A percentile compares a stretch with the other conserved stretches of the same genome.
These are phyloP conservation scores for Blastobotrys apis DNA, from an alignment of 1,139 yeast species.

Conservation along the genomic window DNA sequence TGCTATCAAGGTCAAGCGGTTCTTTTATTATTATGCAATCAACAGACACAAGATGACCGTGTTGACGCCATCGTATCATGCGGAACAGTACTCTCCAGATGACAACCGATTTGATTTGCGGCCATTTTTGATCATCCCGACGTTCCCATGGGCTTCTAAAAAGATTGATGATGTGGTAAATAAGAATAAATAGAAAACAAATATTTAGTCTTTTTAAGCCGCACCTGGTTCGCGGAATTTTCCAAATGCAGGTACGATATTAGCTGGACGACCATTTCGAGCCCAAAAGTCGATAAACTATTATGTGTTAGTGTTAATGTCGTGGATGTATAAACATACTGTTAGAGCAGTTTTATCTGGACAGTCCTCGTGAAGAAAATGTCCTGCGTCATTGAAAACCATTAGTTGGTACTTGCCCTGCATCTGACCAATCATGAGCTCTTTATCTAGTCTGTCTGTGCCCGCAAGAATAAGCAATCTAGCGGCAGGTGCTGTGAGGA, in stretches of 20 bases:
- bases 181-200: conserved; percentile 15
- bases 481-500: conserved; percentile 53
- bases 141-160: conserved; percentile 83
- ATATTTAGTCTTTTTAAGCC: neutral
- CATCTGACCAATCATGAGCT: conserved; percentile 91
- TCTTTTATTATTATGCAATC: conserved; percentile 88
- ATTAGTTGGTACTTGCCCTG: conserved; percentile 84
- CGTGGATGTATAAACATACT: too few species aligned
- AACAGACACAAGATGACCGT: conserved; percentile 97
- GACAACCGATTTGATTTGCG: conserved; percentile 93
- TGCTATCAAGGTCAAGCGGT: conserved; percentile 87
- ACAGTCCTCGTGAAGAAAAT: conserved; percentile 86
- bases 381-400: conserved; percentile 80
- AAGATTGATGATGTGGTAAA: conserved; percentile 65
- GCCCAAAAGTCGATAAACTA: conserved; percentile 48
- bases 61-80: conserved; percentile 93
- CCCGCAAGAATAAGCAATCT: conserved; percentile 82
- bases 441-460: conserved; percentile 80
- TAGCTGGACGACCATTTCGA: conserved; percentile 42
- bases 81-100: conserved; percentile 96
- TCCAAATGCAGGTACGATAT: conserved; percentile 32
- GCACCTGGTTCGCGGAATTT: conserved; percentile 23
- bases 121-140: conserved; percentile 89
- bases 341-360: conserved; percentile 58
- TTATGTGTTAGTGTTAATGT: too few species aligned